phyloP scores from a whole-genome alignment of 371 early-diverging fungal species.

The Mucor irregularis region DNA sequence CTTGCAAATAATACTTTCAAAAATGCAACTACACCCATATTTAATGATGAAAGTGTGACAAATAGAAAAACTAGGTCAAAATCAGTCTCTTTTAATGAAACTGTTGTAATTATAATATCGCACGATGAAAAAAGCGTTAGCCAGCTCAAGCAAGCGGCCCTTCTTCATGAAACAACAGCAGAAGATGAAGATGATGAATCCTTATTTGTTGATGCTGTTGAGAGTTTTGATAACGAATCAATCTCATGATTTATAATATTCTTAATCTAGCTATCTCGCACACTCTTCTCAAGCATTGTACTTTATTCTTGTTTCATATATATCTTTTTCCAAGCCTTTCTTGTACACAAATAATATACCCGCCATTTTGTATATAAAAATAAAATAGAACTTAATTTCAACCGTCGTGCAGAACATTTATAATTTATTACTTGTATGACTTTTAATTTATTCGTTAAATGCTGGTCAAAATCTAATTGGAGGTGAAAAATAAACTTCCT shows the following conservation, averaged over 20 bases:
- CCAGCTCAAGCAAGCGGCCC: not conserved
- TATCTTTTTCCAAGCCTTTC: too few relatives aligned
- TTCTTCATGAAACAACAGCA: not conserved
- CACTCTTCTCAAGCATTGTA: too few relatives aligned
- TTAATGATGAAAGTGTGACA: not conserved
- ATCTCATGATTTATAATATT: not conserved
- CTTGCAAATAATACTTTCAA: slow-evolving; percentile 15
- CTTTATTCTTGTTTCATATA: too few relatives aligned
- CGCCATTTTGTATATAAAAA: too few relatives aligned
- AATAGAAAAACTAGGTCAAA: slow-evolving; percentile 10
- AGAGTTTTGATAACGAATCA: slow-evolving; percentile 1
- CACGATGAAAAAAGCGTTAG: not conserved
- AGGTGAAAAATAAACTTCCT: too few relatives aligned
- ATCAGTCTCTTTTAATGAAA: slow-evolving; percentile 31
- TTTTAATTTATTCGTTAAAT: too few relatives aligned
- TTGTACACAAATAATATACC: too few relatives aligned
- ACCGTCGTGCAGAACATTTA: too few relatives aligned
- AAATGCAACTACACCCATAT: slow-evolving; percentile 4
- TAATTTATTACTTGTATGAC: too few relatives aligned
- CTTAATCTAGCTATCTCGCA: not conserved
- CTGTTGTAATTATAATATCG: slow-evolving; percentile 14
- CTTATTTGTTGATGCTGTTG: slow-evolving; percentile 27
- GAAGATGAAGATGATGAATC: slow-evolving; percentile 9
- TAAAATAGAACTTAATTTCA: too few relatives aligned
- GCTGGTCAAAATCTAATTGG: too few relatives aligned